Percentiles rank a stretch among this genome's conserved stretches.
These are phyloP conservation scores for Amylostereum areolatum DNA, from an alignment of 1,284 basidiomycete genomes.

Conservation along the genomic window DNA sequence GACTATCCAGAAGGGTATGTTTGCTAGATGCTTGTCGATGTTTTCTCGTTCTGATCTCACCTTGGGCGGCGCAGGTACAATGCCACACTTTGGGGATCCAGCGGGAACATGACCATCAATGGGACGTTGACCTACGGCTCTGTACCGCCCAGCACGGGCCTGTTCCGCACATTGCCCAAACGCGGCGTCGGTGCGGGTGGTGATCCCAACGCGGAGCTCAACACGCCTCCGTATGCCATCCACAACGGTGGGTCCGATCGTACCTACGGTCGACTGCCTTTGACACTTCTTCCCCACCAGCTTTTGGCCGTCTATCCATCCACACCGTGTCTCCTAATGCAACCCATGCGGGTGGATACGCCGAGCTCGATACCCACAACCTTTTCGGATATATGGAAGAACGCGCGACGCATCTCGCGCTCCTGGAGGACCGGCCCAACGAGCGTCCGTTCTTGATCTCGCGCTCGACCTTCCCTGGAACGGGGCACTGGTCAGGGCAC, in stretches of 20 bases:
- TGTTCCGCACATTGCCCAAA: slow-evolving; percentile 11
- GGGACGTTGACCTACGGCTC: slow-evolving; percentile 51
- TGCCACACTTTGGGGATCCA: slow-evolving; percentile 52
- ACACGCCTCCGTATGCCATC: slow-evolving; percentile 60
- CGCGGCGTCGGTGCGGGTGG: slow-evolving; percentile 33
- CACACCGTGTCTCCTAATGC: slow-evolving; percentile 58
- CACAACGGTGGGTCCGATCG: slow-evolving; percentile 49
- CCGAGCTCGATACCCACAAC: slow-evolving; percentile 60
- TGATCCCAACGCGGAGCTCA: slow-evolving; percentile 36
- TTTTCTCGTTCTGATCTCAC: no score
- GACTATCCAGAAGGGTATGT: slow-evolving; percentile 52
- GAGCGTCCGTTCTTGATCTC: slow-evolving; percentile 63
- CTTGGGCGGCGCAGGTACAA: slow-evolving; percentile 35
- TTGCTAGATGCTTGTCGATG: no score
- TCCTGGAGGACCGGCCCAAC: slow-evolving; percentile 43
- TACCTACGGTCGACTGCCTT: not conserved
- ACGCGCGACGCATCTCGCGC: slow-evolving; percentile 49
- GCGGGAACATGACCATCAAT: slow-evolving; percentile 71
- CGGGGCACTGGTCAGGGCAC: slow-evolving; percentile 20
- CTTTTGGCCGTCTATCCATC: slow-evolving; percentile 38
- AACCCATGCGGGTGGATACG: slow-evolving; percentile 46
- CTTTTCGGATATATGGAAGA: slow-evolving; percentile 64
- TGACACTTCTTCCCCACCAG: slow-evolving; percentile 18
- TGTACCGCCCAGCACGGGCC: not conserved
- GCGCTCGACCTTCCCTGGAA: slow-evolving; percentile 30